Percentiles rank a stretch among this genome's conserved stretches.
Conservation (phyloP, 257 asterid genomes). For the Solanum lycopersicoides region DNA sequence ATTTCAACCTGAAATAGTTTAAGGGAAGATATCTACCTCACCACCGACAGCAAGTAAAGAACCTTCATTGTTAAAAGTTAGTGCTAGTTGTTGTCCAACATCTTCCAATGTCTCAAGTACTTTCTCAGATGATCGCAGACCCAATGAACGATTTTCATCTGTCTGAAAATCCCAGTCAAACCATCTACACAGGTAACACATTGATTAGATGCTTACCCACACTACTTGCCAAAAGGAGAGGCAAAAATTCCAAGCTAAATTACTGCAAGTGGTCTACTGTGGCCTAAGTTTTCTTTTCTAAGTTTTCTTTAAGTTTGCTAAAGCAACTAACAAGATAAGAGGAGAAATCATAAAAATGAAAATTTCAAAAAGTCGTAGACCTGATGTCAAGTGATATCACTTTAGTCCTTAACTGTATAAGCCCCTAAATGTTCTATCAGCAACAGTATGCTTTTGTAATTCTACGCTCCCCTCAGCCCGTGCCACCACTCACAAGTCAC, state of each 20-base stretch:
- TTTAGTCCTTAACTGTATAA: not conserved
- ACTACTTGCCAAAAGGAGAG: not conserved
- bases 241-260: not conserved
- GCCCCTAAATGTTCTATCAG: not conserved
- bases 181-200: constrained; percentile 36
- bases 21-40: constrained; percentile 50
- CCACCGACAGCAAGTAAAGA: constrained; percentile 86
- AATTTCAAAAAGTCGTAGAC: not conserved
- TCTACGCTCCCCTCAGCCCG: not conserved
- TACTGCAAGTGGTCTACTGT: not conserved
- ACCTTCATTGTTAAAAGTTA: constrained; percentile 65
- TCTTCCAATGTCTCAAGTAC: constrained; percentile 57
- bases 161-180: constrained; percentile 52
- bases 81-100: constrained; percentile 80
- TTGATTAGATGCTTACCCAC: not conserved
- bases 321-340: not conserved
- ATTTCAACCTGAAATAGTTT: not conserved
- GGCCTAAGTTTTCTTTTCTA: not conserved
- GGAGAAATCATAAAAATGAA: not conserved
- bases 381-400: not conserved
- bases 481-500: not conserved
- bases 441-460: not conserved
- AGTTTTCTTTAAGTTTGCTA: not conserved
- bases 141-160: constrained; percentile 27
- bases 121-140: constrained; percentile 54